Conservation (phyloP, 345 rosid species). For the Salix caprea region DNA sequence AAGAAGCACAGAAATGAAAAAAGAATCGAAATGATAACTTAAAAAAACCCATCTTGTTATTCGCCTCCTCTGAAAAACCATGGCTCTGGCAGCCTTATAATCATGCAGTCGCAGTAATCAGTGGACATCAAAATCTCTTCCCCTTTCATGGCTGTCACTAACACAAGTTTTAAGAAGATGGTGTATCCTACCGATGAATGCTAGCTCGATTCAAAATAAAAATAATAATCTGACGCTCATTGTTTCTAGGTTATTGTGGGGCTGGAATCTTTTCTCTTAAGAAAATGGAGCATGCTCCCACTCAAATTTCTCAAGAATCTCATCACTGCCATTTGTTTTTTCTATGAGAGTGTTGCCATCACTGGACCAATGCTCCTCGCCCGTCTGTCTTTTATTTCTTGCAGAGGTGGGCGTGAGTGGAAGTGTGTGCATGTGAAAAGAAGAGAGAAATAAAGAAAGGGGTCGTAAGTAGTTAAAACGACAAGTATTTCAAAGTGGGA, state of each 20-base stretch:
- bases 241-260: slow-evolving; percentile 25
- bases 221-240: background rate
- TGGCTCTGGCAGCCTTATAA: slow-evolving; percentile 32
- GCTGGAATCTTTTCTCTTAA: slow-evolving; percentile 34
- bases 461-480: background rate
- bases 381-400: slow-evolving; percentile 10
- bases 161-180: slow-evolving; percentile 23
- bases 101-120: background rate
- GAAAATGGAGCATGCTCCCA: slow-evolving; percentile 22
- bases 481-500: slow-evolving; percentile 29
- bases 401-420: slow-evolving; percentile 24
- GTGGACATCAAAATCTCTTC: background rate
- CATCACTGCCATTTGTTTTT: slow-evolving; percentile 27
- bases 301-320: slow-evolving; percentile 22
- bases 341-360: slow-evolving; percentile 20
- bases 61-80: slow-evolving; percentile 13
- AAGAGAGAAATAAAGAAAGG: slow-evolving; percentile 27
- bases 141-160: background rate
- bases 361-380: slow-evolving; percentile 39
- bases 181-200: background rate
- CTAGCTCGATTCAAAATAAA: background rate
- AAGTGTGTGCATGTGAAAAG: slow-evolving; percentile 36
- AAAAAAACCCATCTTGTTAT: background rate
- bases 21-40: background rate
- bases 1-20: background rate